Evolutionary conservation across 2,329 filamentous ascomycete species (phyloP).

Genomic region (Epicoccum sorghinum): DNA sequence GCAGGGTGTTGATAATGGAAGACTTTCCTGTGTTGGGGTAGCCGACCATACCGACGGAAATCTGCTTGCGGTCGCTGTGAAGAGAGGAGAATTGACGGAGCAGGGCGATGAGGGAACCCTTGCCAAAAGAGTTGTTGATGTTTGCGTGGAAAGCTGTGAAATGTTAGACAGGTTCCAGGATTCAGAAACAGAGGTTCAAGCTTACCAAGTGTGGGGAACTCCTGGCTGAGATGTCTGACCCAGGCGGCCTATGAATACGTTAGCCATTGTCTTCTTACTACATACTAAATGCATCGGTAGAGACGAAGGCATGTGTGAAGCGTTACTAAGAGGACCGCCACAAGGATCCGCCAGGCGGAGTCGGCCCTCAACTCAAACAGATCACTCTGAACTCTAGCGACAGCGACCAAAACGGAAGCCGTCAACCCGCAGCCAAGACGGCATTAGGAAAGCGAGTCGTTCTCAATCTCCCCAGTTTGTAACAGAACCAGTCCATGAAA

Average conservation of each 20-base stretch:
- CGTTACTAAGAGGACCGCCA: constrained; percentile 98
- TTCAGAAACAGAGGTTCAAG: not conserved
- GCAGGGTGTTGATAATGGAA: constrained; percentile 93
- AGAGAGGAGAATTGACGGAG: constrained; percentile 91
- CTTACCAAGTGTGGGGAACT: constrained; percentile 77
- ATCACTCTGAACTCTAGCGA: constrained; percentile 79
- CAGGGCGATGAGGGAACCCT: constrained; percentile 90
- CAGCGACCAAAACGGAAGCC: constrained; percentile 85
- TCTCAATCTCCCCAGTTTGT: constrained; percentile 97
- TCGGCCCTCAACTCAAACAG: constrained; percentile 97
- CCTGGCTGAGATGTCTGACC: constrained; percentile 86
- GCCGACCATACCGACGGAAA: constrained; percentile 86
- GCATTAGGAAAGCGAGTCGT: constrained; percentile 69
- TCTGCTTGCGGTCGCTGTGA: constrained; percentile 90
- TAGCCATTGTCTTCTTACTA: constrained; percentile 25
- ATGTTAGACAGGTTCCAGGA: constrained; percentile 2
- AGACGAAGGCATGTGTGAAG: constrained; percentile 75
- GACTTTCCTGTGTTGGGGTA: constrained; percentile 97
- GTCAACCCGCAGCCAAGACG: constrained; percentile 72
- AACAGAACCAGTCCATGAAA: constrained; percentile 89
- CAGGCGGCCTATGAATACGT: constrained; percentile 74
- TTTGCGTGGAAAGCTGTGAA: constrained; percentile 82
- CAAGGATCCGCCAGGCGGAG: constrained; percentile 63
- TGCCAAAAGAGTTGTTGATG: constrained; percentile 95
- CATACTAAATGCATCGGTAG: constrained; percentile 21